Conservation (phyloP, 495 filamentous ascomycete genomes). For the Cercophora scortea region DNA sequence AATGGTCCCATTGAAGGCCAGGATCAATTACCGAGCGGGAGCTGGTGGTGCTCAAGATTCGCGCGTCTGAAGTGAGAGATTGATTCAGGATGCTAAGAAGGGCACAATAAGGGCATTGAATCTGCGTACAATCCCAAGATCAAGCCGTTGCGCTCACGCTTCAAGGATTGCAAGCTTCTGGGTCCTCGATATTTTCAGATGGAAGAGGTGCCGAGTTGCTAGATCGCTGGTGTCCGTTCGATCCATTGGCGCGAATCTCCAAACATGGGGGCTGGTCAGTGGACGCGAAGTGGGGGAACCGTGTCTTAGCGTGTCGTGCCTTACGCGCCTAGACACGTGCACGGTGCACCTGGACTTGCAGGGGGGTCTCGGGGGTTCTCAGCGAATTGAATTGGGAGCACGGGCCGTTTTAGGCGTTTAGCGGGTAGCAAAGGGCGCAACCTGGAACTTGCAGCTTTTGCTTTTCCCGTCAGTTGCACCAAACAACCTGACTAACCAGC, state of each 20-base stretch:
- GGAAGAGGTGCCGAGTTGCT: background rate
- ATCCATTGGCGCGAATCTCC: background rate
- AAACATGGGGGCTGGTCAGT: background rate
- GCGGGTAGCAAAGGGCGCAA: too few relatives aligned
- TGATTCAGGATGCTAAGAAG: too few relatives aligned
- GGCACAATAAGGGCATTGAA: background rate
- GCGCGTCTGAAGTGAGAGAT: background rate
- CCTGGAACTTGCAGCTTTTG: background rate
- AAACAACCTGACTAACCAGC: background rate
- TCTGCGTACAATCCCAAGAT: background rate
- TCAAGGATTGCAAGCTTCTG: too few relatives aligned
- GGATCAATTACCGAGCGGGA: background rate
- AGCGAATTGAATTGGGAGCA: too few relatives aligned
- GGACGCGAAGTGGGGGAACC: conserved; percentile 4
- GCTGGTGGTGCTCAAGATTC: background rate
- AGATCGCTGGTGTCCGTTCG: background rate
- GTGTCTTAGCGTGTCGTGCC: background rate
- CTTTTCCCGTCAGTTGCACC: background rate
- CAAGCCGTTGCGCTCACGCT: background rate
- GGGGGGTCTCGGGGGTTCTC: background rate
- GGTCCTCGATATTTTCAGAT: too few relatives aligned
- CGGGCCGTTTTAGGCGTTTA: too few relatives aligned
- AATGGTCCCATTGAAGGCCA: background rate
- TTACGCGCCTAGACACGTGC: conserved; percentile 2
- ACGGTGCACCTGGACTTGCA: background rate